Evolutionary conservation across 75 land plant species (phyloP), one percentile per base, ranked within the genome.

Genomic region (Sequoiadendron giganteum): DNA sequence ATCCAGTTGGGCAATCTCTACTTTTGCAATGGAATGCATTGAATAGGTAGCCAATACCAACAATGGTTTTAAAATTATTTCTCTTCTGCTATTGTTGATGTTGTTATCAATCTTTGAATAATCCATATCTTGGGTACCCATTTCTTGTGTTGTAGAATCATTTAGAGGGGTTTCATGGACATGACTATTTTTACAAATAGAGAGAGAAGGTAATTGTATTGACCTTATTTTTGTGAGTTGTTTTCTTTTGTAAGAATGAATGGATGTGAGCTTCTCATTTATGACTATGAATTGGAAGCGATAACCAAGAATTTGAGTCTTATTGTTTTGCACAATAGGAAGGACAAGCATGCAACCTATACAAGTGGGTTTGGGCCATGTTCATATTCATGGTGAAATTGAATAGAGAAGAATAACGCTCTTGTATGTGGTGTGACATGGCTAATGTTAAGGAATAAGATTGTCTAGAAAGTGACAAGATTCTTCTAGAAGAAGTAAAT

Each of bases 21-120:
- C 82, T 79, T 38, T 79, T 39, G 82, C 82, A 40, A 79, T 79
- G 82, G 82, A 79, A 79, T 39, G 45, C 9, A 79, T 19, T 21
- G 82, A 79, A 42, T 28, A 42, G 38, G 40, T 42, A 21, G n/a
- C 47, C 82, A 79, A 79, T 79, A 47, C 82, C 47, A 79, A 40
- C 47, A 42, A 5, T 42, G 82, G 25, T 47, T 79, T 79, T 9
- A 79, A 9, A 42, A 79, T 79, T 39, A 25, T 47, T 79, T 79
- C 47, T 2, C 82, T 79, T 42, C 82, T 79, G 45, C 45, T 78
- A 5, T 6, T 42, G 34, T 1, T 16, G 18, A 76, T 14, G 36
- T 36, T 13, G 38, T 76, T 76, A 34, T n/a, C 77, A 78, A 3
- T 19, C 6, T 16, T 16, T 4, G 68, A 15, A 21, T 25, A 61